phyloP scores from a whole-genome alignment of 495 filamentous ascomycete species.

The Patellaria atrata region DNA sequence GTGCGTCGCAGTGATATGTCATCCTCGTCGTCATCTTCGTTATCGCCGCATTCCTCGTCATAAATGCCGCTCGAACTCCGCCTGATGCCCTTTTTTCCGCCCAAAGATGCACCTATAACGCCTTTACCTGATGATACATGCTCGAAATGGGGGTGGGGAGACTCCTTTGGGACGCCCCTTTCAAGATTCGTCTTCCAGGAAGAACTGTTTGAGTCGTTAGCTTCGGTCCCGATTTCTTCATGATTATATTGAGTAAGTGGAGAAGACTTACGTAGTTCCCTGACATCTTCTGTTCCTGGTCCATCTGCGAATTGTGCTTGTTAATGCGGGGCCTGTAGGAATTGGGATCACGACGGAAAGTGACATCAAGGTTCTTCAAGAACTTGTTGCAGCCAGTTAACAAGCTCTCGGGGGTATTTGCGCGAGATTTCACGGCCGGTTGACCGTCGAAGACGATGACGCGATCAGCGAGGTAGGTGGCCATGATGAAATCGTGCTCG shows the following conservation, averaged over 20 bases:
- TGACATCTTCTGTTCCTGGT: slow-evolving; percentile 87
- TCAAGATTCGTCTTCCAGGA: slow-evolving; percentile 85
- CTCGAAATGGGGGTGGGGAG: slow-evolving; percentile 28
- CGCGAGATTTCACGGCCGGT: slow-evolving; percentile 73
- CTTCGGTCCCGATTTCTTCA: not conserved
- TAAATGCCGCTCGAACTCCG: slow-evolving; percentile 20
- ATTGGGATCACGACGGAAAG: slow-evolving; percentile 93
- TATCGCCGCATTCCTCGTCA: slow-evolving; percentile 32
- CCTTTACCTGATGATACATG: slow-evolving; percentile 15
- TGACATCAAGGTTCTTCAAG: slow-evolving; percentile 89
- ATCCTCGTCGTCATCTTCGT: slow-evolving; percentile 41
- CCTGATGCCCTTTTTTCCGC: slow-evolving; percentile 30
- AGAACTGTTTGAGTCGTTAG: slow-evolving; percentile 39
- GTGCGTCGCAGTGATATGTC: slow-evolving; percentile 24
- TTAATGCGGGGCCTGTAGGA: slow-evolving; percentile 96
- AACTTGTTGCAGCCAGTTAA: slow-evolving; percentile 95
- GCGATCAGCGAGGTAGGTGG: slow-evolving; percentile 88
- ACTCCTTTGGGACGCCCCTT: slow-evolving; percentile 39
- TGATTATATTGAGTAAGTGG: slow-evolving; percentile 2
- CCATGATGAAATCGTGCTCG: slow-evolving; percentile 99
- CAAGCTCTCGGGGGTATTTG: slow-evolving; percentile 79
- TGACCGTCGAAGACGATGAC: slow-evolving; percentile 97
- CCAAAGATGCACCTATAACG: slow-evolving; percentile 27
- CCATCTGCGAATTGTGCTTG: slow-evolving; percentile 86
- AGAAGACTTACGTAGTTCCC: slow-evolving; percentile 70